phyloP scores from a whole-genome alignment of 2,329 filamentous ascomycete species.

The Sporothrix globosa region DNA sequence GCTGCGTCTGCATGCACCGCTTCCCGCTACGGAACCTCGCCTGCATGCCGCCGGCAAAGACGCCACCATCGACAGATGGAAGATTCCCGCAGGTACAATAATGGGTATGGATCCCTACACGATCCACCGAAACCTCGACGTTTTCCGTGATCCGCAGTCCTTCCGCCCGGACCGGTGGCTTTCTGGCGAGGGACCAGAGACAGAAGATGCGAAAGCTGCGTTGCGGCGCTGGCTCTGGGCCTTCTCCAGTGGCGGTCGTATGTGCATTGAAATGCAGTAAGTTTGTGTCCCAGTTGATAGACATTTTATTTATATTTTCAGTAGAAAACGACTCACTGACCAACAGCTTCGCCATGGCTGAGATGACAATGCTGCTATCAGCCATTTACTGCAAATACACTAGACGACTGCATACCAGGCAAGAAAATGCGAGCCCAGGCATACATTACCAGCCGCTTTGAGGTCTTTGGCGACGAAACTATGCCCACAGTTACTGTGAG shows the following conservation, averaged over 20 bases:
- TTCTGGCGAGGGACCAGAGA: conserved; percentile 13
- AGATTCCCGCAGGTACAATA: conserved; percentile 37
- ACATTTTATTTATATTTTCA: not conserved
- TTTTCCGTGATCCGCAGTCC: conserved; percentile 37
- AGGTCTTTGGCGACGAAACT: conserved; percentile 47
- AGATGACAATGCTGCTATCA: conserved; percentile 53
- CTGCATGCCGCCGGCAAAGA: conserved; percentile 40
- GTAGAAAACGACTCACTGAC: not conserved
- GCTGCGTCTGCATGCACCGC: conserved; percentile 53
- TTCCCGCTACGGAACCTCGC: conserved; percentile 57
- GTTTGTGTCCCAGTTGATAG: no score
- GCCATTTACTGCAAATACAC: conserved; percentile 51
- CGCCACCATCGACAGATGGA: conserved; percentile 39
- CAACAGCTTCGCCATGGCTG: conserved; percentile 50
- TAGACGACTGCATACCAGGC: conserved; percentile 41
- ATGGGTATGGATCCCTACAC: conserved; percentile 39
- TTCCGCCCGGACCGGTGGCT: conserved; percentile 40
- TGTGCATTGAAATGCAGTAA: conserved; percentile 61
- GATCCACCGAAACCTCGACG: conserved; percentile 39
- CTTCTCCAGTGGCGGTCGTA: conserved; percentile 70
- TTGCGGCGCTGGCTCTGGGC: conserved; percentile 60
- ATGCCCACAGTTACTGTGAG: conserved; percentile 24
- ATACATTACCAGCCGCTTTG: conserved; percentile 49
- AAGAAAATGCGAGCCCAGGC: conserved; percentile 43
- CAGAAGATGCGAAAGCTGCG: conserved; percentile 36